These are phyloP conservation scores for Pseudogymnoascus sp. DNA, from an alignment of 2,329 filamentous ascomycete genomes.

Conservation along the genomic window DNA sequence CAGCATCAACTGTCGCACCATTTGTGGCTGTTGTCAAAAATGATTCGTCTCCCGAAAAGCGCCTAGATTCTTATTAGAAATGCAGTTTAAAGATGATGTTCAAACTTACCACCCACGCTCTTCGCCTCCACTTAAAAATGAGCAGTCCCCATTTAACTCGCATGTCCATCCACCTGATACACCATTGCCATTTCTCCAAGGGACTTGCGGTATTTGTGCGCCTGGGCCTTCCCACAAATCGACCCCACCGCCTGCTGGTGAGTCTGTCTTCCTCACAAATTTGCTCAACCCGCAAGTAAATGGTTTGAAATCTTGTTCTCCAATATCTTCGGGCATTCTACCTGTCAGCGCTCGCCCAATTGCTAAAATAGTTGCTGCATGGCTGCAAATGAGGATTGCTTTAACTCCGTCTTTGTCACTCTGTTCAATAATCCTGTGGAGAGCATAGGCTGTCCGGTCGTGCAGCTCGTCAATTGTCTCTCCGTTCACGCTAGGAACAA, in stretches of 20 bases:
- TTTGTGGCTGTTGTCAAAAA: slow-evolving; percentile 34
- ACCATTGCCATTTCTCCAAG: slow-evolving; percentile 53
- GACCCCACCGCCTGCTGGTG: slow-evolving; percentile 26
- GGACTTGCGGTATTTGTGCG: slow-evolving; percentile 32
- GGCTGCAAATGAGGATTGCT: slow-evolving; percentile 73
- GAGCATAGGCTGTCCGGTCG: slow-evolving; percentile 63
- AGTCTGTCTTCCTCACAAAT: slow-evolving; percentile 47
- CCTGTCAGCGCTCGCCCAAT: slow-evolving; percentile 78
- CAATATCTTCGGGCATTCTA: slow-evolving; percentile 60
- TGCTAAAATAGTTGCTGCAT: slow-evolving; percentile 84
- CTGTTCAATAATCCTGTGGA: slow-evolving; percentile 62
- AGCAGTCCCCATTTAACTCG: slow-evolving; percentile 74
- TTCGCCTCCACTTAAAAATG: slow-evolving; percentile 68
- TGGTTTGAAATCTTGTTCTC: slow-evolving; percentile 72
- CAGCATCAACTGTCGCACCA: slow-evolving; percentile 24
- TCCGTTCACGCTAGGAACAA: slow-evolving; percentile 63
- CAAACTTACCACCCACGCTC: slow-evolving; percentile 76
- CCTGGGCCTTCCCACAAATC: slow-evolving; percentile 34
- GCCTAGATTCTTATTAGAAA: slow-evolving; percentile 29
- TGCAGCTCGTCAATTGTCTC: slow-evolving; percentile 77
- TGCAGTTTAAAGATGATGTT: slow-evolving; percentile 11
- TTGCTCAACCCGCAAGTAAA: slow-evolving; percentile 76
- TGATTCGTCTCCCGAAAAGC: slow-evolving; percentile 50
- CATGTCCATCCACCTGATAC: slow-evolving; percentile 75
- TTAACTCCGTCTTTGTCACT: slow-evolving; percentile 64